phyloP scores from a whole-genome alignment of 495 filamentous ascomycete species.

The Aspergillus indologenus region DNA sequence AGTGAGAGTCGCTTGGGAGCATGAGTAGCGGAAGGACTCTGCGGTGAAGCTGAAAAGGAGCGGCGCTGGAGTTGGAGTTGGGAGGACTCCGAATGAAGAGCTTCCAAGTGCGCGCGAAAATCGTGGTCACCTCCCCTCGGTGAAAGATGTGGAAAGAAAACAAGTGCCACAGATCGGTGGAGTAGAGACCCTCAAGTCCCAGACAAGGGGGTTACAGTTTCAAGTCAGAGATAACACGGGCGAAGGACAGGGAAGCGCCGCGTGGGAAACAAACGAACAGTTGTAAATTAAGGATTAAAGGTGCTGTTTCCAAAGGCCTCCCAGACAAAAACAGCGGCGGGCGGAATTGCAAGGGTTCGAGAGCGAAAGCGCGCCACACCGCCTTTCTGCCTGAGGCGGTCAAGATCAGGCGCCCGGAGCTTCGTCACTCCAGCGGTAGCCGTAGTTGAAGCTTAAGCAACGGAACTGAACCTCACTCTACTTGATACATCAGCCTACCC shows the following conservation, averaged over 20 bases:
- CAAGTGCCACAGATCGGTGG: slow-evolving; percentile 6
- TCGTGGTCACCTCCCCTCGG: slow-evolving; percentile 31
- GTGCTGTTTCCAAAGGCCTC: slow-evolving; percentile 3
- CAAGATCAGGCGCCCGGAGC: slow-evolving; percentile 40
- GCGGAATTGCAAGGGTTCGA: slow-evolving; percentile 7
- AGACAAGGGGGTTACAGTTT: not conserved
- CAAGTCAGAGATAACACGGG: not conserved
- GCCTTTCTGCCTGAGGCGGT: slow-evolving; percentile 34
- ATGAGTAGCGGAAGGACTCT: slow-evolving; percentile 37
- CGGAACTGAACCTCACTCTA: slow-evolving; percentile 3
- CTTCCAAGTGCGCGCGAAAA: slow-evolving; percentile 40
- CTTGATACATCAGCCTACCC: not conserved
- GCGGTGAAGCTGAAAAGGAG: slow-evolving; percentile 37
- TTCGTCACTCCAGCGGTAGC: slow-evolving; percentile 42
- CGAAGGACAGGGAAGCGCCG: not conserved
- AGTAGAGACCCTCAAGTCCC: not conserved
- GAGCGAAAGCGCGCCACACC: slow-evolving; percentile 12
- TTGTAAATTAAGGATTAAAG: not conserved
- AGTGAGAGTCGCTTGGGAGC: slow-evolving; percentile 32
- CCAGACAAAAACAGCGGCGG: slow-evolving; percentile 33
- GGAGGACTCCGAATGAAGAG: slow-evolving; percentile 41
- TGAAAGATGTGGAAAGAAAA: slow-evolving; percentile 19
- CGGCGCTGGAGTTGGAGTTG: slow-evolving; percentile 44
- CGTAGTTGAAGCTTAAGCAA: slow-evolving; percentile 14
- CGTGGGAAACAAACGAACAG: not conserved